Percentiles rank a stretch among this genome's conserved stretches.
Conservation (phyloP, 768 basidiomycete genomes). For the Tylopilus rubrobrunneus region DNA sequence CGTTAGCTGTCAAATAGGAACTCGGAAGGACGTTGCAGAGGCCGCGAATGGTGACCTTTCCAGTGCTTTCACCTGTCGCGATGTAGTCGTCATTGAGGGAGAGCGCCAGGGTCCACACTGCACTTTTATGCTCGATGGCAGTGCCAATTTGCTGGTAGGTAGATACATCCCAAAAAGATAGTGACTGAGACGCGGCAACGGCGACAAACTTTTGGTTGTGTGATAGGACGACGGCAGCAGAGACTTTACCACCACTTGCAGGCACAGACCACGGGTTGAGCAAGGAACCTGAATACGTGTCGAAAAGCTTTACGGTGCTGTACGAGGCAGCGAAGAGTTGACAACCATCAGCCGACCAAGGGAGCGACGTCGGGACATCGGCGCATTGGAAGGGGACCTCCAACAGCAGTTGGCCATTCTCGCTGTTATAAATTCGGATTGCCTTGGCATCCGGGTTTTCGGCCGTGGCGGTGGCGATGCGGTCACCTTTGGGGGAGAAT, state of each 20-base stretch:
- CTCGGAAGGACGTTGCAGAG: too few relatives aligned
- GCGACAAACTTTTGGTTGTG: neutral
- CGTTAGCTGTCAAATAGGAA: too few relatives aligned
- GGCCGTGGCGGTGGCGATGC: neutral
- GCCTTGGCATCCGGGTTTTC: neutral
- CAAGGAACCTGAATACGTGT: neutral
- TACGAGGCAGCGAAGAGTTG: neutral
- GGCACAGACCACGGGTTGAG: neutral
- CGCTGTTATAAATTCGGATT: conserved; percentile 2
- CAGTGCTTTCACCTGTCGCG: neutral
- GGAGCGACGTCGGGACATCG: neutral
- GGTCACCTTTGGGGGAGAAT: neutral
- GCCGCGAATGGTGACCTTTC: too few relatives aligned
- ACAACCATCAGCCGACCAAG: conserved; percentile 5
- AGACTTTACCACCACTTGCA: neutral
- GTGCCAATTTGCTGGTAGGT: neutral
- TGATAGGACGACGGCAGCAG: neutral
- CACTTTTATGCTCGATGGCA: neutral
- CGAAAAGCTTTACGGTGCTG: neutral
- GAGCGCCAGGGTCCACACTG: neutral
- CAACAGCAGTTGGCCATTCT: neutral
- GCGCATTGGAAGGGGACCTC: neutral
- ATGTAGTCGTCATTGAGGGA: neutral
- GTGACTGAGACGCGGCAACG: accelerated
- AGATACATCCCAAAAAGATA: conserved; percentile 2